These are phyloP conservation scores for Venturia carpophila DNA, from an alignment of 2,329 filamentous ascomycete genomes.

Conservation along the genomic window DNA sequence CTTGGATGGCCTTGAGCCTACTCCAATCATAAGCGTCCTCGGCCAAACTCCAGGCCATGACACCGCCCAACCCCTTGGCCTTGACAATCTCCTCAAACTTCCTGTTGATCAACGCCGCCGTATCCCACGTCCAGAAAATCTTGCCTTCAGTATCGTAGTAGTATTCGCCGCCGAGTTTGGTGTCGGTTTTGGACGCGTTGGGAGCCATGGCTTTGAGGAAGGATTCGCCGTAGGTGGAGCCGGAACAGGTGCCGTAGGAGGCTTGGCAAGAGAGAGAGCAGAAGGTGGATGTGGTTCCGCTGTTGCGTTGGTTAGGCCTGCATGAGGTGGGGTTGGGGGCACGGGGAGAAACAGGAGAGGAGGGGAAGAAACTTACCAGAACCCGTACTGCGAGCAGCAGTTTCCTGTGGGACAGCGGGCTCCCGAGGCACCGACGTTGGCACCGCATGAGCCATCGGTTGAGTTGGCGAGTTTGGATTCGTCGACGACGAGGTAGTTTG, in stretches of 20 bases:
- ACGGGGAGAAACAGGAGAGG: not conserved
- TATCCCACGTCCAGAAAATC: conserved; percentile 71
- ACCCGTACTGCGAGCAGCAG: conserved; percentile 30
- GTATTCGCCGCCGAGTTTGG: conserved; percentile 54
- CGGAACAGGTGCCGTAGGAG: not conserved
- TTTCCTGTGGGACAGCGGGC: conserved; percentile 25
- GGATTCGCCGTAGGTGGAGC: conserved; percentile 1
- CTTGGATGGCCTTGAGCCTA: conserved; percentile 38
- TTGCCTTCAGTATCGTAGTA: conserved; percentile 54
- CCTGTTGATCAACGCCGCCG: conserved; percentile 47
- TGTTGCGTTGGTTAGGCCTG: not conserved
- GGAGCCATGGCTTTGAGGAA: conserved; percentile 37
- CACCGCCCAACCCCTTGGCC: conserved; percentile 53
- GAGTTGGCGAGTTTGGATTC: conserved; percentile 21
- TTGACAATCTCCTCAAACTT: conserved; percentile 57
- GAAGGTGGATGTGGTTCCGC: conserved; percentile 1
- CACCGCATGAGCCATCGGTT: conserved; percentile 24
- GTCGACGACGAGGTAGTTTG: conserved; percentile 24
- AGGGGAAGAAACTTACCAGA: not conserved
- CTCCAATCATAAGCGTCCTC: conserved; percentile 48
- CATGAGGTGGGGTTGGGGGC: no score
- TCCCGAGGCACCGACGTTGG: conserved; percentile 28
- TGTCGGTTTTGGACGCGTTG: conserved; percentile 48
- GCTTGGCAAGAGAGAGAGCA: conserved; percentile 5
- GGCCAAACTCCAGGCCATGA: conserved; percentile 68